Percentiles rank a stretch among this genome's conserved stretches.
phyloP scores from a whole-genome alignment of 768 basidiomycete genomes.

The Leucocoprinus leucothites region DNA sequence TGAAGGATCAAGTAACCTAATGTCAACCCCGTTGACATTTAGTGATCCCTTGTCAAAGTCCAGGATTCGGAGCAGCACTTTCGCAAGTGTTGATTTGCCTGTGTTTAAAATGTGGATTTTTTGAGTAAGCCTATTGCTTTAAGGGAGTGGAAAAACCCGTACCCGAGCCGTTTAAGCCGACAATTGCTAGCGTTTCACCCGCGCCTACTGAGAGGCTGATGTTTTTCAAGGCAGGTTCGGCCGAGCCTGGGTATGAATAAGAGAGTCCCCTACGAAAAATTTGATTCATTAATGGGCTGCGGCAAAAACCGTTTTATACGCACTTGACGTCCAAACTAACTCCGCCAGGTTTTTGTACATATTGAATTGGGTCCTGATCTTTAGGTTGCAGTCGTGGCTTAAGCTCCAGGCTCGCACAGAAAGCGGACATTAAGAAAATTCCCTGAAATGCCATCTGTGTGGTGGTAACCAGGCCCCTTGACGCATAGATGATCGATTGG shows the following conservation, averaged over 20 bases:
- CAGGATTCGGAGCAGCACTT: slow-evolving; percentile 72
- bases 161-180: slow-evolving; percentile 84
- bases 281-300: slow-evolving; percentile 1
- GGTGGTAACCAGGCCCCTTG: slow-evolving; percentile 59
- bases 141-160: slow-evolving; percentile 20
- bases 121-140: not conserved
- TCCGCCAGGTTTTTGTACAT: slow-evolving; percentile 48
- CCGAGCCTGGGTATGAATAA: slow-evolving; percentile 78
- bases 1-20: slow-evolving; percentile 58
- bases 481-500: slow-evolving; percentile 65
- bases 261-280: slow-evolving; percentile 35
- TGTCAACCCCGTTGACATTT: slow-evolving; percentile 66
- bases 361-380: slow-evolving; percentile 47
- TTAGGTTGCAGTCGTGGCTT: slow-evolving; percentile 65
- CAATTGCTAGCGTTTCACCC: slow-evolving; percentile 82
- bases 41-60: slow-evolving; percentile 73
- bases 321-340: slow-evolving; percentile 72
- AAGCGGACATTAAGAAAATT: slow-evolving; percentile 85
- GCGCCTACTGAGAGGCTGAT: slow-evolving; percentile 68
- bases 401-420: slow-evolving; percentile 72
- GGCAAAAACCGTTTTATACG: slow-evolving; percentile 15
- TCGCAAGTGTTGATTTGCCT: slow-evolving; percentile 89
- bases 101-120: slow-evolving; percentile 12
- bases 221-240: slow-evolving; percentile 63
- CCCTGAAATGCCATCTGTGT: slow-evolving; percentile 78